phyloP scores from a whole-genome alignment of 2,329 filamentous ascomycete genomes.

The Arthrobotrys sphaeroides region DNA sequence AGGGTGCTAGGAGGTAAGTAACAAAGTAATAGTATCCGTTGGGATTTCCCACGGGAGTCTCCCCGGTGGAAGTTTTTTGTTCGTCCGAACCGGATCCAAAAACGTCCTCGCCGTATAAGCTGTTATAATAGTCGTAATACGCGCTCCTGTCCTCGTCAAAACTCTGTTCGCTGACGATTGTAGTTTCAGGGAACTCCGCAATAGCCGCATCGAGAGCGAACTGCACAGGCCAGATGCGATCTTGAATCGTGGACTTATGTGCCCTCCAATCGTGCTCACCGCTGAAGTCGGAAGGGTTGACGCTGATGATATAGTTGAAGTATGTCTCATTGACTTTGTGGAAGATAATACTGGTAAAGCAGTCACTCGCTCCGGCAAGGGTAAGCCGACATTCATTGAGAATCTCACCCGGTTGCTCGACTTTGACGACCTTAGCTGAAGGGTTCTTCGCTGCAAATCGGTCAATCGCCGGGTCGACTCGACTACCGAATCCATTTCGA shows the following conservation, averaged over 20 bases:
- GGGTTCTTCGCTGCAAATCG: constrained; percentile 21
- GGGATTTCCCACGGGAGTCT: constrained; percentile 9
- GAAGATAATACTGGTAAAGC: constrained; percentile 79
- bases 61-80: constrained; percentile 6
- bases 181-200: constrained; percentile 65
- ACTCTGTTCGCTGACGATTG: constrained; percentile 80
- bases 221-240: constrained; percentile 68
- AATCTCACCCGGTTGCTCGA: constrained; percentile 64
- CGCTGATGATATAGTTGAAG: constrained; percentile 88
- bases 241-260: constrained; percentile 76
- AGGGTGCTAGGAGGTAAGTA: constrained; percentile 65
- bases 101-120: neutral
- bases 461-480: constrained; percentile 56
- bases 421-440: constrained; percentile 14
- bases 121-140: constrained; percentile 63
- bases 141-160: constrained; percentile 70
- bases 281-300: constrained; percentile 75
- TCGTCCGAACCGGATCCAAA: no score
- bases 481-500: constrained; percentile 70
- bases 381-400: constrained; percentile 71
- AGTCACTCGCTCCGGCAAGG: constrained; percentile 73
- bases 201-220: constrained; percentile 49
- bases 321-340: constrained; percentile 66
- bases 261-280: constrained; percentile 60
- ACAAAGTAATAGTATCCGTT: constrained; percentile 46